Conservation (phyloP, 495 filamentous ascomycete genomes). For the Ramalina intermedia region DNA sequence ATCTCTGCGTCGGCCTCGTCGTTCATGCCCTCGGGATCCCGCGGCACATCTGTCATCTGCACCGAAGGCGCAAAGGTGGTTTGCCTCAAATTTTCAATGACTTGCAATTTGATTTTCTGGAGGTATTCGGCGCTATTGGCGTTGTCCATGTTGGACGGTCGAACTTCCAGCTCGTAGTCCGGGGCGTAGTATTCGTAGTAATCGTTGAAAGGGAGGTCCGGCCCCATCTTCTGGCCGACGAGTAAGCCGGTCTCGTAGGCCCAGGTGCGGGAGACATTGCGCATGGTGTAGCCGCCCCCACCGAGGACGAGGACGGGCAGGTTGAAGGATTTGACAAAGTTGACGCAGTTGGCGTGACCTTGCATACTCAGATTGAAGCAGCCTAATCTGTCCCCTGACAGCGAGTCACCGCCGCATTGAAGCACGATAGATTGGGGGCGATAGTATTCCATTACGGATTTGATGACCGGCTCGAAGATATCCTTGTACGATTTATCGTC, state of each 20-base stretch:
- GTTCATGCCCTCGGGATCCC: constrained; percentile 52
- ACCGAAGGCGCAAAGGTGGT: constrained; percentile 84
- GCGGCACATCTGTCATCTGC: constrained; percentile 90
- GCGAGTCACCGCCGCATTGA: constrained; percentile 89
- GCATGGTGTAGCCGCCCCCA: constrained; percentile 97
- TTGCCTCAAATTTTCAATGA: constrained; percentile 84
- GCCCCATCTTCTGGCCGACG: constrained; percentile 63
- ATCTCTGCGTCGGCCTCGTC: constrained; percentile 82
- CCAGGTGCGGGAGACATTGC: constrained; percentile 95
- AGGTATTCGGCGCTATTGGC: constrained; percentile 90
- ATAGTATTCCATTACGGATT: constrained; percentile 91
- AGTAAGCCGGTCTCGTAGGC: constrained; percentile 89
- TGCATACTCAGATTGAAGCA: constrained; percentile 98
- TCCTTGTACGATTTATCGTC: constrained; percentile 83
- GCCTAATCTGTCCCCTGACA: constrained; percentile 87
- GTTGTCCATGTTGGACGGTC: constrained; percentile 97
- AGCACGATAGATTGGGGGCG: constrained; percentile 87
- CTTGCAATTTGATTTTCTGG: constrained; percentile 82
- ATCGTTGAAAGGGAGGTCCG: constrained; percentile 88
- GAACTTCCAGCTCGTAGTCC: constrained; percentile 90
- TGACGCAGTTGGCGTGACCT: constrained; percentile 95
- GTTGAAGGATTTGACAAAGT: constrained; percentile 84
- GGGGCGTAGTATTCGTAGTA: constrained; percentile 99
- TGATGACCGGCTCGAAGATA: constrained; percentile 91
- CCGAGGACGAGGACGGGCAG: constrained; percentile 85